Evolutionary conservation across 495 filamentous ascomycete genomes (phyloP).

Genomic region (Neurospora pannonica): DNA sequence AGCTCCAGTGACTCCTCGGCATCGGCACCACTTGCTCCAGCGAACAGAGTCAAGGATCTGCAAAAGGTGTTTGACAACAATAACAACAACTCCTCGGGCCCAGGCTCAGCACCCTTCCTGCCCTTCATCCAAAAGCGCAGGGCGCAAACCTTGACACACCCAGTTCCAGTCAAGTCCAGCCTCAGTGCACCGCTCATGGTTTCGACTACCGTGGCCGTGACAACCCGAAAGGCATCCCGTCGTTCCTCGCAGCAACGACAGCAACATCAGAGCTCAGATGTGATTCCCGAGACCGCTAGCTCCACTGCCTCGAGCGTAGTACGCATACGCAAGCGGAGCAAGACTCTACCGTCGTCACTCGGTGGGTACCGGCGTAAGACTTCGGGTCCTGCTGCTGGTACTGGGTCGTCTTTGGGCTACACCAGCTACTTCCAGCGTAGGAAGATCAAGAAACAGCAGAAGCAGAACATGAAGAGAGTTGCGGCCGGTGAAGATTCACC

Average conservation of each 20-base stretch:
- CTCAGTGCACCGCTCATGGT: conserved; percentile 14
- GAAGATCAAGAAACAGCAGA: background rate
- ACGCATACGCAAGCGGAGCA: too few relatives aligned
- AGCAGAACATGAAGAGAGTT: conserved; percentile 3
- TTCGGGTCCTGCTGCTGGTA: background rate
- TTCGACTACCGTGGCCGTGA: conserved; percentile 10
- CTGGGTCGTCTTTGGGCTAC: background rate
- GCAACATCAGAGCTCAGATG: background rate
- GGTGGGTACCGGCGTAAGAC: background rate
- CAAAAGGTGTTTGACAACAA: background rate
- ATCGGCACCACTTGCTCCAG: background rate
- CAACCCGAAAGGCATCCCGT: background rate
- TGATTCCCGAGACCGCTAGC: background rate
- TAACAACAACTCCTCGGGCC: background rate
- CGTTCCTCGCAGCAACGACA: background rate
- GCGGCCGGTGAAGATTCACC: conserved; percentile 15
- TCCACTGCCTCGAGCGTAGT: background rate
- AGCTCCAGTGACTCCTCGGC: background rate
- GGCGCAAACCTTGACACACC: background rate
- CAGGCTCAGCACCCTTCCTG: background rate
- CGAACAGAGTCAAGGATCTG: background rate
- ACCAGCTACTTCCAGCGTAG: background rate
- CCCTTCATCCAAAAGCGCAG: conserved; percentile 6
- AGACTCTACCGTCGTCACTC: background rate
- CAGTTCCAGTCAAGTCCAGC: conserved; percentile 1